phyloP scores from a whole-genome alignment of 176 grass and related monocot genomes.

The Alopecurus myosuroides region DNA sequence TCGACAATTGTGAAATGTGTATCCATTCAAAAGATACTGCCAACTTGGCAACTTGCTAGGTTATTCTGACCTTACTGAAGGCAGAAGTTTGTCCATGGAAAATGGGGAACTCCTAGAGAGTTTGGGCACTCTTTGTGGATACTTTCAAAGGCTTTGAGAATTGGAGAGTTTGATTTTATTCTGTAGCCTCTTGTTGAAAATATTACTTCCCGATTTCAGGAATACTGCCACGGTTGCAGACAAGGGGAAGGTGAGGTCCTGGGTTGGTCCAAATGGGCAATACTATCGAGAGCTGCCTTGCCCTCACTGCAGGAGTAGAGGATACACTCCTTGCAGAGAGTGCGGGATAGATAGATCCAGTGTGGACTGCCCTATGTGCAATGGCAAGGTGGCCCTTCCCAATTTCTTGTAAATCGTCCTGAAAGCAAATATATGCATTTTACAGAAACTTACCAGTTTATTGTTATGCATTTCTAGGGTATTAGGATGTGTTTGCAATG shows the following conservation, averaged over 20 bases:
- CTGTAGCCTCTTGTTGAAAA: not conserved
- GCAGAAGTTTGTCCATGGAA: not conserved
- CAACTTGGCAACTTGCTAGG: not conserved
- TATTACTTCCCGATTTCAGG: constrained; percentile 33
- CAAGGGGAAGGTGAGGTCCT: constrained; percentile 70
- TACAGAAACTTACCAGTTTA: not conserved
- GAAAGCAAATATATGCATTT: not conserved
- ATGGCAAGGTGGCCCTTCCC: constrained; percentile 66
- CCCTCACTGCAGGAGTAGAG: constrained; percentile 76
- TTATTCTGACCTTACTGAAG: not conserved
- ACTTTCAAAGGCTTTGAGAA: not conserved
- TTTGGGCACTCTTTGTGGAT: not conserved
- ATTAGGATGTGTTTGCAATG: constrained; percentile 71
- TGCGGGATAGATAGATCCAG: constrained; percentile 85
- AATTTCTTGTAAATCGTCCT: constrained; percentile 2
- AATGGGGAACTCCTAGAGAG: not conserved
- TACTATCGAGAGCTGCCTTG: constrained; percentile 91
- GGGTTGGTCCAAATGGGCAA: constrained; percentile 94
- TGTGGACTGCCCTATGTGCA: constrained; percentile 67
- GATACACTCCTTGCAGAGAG: constrained; percentile 73
- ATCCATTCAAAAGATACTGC: not conserved
- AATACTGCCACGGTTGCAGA: constrained; percentile 28
- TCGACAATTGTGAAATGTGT: not conserved
- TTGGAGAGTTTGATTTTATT: not conserved
- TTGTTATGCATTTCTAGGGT: constrained; percentile 52